A percentile compares a stretch with the other conserved stretches of the same genome.
Evolutionary conservation across 139 green algal genomes (phyloP).

Genomic region (Chlorella vulgaris): DNA sequence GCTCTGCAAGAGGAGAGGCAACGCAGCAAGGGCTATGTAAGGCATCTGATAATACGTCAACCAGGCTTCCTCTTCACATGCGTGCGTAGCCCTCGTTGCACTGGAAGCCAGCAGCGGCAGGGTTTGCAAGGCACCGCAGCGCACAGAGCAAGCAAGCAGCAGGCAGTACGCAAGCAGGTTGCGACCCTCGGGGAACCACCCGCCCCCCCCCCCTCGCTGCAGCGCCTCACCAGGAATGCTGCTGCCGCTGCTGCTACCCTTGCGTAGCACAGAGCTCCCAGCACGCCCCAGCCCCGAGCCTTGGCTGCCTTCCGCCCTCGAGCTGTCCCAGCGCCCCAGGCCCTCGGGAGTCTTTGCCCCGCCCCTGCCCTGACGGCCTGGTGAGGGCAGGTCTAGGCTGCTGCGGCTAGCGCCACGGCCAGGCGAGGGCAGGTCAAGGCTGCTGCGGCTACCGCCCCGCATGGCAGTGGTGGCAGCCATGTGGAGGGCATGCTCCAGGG

Average conservation of each 20-base stretch:
- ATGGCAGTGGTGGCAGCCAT: constrained; percentile 3
- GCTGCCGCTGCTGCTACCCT: neutral
- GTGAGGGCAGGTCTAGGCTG: neutral
- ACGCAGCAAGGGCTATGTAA: no score
- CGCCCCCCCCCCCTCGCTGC: no score
- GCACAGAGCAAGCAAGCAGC: no score
- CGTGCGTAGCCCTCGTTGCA: no score
- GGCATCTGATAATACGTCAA: no score
- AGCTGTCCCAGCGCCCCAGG: neutral
- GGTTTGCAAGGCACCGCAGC: no score
- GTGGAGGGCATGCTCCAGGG: constrained; percentile 11
- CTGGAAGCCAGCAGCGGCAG: no score
- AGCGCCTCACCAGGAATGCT: neutral
- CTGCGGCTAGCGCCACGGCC: neutral
- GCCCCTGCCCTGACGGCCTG: neutral
- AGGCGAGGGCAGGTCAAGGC: no score
- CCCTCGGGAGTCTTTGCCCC: neutral
- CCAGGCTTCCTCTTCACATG: no score
- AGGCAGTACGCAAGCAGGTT: no score
- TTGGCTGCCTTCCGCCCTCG: neutral
- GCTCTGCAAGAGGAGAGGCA: no score
- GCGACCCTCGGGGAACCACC: no score
- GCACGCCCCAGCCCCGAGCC: neutral
- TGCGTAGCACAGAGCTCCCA: neutral
- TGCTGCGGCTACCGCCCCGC: neutral